These are phyloP conservation scores for Atkinsonella hypoxylon DNA, from an alignment of 2,329 filamentous ascomycete genomes.

Conservation along the genomic window DNA sequence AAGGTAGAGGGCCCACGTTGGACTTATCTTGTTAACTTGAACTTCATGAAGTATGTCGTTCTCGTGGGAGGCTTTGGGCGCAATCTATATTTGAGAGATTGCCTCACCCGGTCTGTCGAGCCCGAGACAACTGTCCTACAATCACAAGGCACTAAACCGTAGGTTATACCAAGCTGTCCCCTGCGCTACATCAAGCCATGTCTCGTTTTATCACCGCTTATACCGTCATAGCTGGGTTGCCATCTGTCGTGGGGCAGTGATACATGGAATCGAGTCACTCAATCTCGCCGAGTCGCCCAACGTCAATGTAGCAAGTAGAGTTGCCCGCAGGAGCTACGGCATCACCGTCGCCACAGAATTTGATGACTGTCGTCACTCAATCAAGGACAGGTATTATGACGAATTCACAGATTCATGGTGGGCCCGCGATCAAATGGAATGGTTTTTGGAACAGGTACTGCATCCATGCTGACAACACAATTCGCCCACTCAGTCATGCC, in stretches of 20 bases:
- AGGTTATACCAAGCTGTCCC: constrained; percentile 8
- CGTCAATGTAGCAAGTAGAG: constrained; percentile 12
- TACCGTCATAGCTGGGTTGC: constrained; percentile 20
- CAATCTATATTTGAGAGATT: constrained; percentile 16
- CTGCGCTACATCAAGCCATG: background rate
- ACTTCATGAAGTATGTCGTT: constrained; percentile 23
- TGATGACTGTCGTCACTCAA: background rate
- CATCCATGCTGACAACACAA: too few relatives aligned
- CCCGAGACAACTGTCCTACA: constrained; percentile 17
- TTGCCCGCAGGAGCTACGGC: constrained; percentile 20
- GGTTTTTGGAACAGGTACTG: constrained; percentile 16
- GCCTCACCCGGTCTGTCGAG: constrained; percentile 4
- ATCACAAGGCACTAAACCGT: constrained; percentile 20
- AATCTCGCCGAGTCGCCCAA: background rate
- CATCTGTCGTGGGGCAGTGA: constrained; percentile 22
- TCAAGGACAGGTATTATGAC: constrained; percentile 9
- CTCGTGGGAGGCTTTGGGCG: constrained; percentile 28
- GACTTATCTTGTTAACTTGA: background rate
- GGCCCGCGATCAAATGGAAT: constrained; percentile 13
- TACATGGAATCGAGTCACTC: constrained; percentile 11
- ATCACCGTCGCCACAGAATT: background rate
- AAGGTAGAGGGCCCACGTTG: constrained; percentile 13
- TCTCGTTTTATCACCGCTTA: background rate
- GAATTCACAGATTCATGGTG: background rate
- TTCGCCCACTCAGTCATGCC: too few relatives aligned